Evolutionary conservation across 768 basidiomycete species (phyloP).

Genomic region (Trametes sanguinea): DNA sequence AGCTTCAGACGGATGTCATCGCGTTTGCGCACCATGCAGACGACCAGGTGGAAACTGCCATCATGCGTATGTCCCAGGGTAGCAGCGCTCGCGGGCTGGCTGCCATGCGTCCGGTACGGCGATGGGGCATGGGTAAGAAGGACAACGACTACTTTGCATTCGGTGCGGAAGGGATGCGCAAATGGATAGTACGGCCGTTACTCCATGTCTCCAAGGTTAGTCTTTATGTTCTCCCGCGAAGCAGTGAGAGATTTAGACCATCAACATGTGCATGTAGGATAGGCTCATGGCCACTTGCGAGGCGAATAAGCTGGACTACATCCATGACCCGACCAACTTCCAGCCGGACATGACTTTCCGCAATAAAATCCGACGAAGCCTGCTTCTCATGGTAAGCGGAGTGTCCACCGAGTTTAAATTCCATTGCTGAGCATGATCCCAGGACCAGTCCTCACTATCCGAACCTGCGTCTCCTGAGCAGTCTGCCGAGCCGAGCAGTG

Average conservation of each 20-base stretch:
- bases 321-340: conserved; percentile 71
- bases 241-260: neutral
- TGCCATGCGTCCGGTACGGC: conserved; percentile 66
- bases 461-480: neutral
- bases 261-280: conserved; percentile 47
- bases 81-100: conserved; percentile 58
- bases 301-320: conserved; percentile 58
- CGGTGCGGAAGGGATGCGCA: conserved; percentile 59
- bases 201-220: conserved; percentile 68
- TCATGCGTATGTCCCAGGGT: conserved; percentile 67
- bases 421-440: neutral
- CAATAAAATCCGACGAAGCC: conserved; percentile 65
- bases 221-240: neutral
- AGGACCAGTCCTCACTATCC: neutral
- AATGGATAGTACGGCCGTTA: conserved; percentile 74
- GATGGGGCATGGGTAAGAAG: conserved; percentile 76
- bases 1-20: conserved; percentile 41
- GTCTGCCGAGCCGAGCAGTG: neutral
- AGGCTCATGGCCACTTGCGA: conserved; percentile 81
- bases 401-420: neutral
- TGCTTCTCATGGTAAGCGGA: conserved; percentile 27
- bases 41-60: conserved; percentile 80
- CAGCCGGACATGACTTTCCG: conserved; percentile 71
- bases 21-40: conserved; percentile 80
- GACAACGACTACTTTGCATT: conserved; percentile 35